These are phyloP conservation scores for Pochonia chlamydosporia DNA, from an alignment of 2,329 filamentous ascomycete genomes.

Conservation along the genomic window DNA sequence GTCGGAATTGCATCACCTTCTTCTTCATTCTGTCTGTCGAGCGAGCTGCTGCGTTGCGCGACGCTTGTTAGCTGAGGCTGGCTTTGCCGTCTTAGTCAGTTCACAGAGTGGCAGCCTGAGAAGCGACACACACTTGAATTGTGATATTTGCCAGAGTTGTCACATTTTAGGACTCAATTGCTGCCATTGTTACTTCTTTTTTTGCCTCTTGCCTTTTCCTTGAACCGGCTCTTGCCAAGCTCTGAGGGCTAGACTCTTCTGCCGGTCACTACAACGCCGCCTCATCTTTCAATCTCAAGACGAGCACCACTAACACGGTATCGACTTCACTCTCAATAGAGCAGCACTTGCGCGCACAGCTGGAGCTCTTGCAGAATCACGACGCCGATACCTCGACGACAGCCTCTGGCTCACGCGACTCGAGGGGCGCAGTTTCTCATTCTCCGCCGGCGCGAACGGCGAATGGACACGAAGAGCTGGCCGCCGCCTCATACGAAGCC, in stretches of 20 bases:
- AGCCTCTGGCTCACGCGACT: constrained; percentile 23
- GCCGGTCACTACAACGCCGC: not conserved
- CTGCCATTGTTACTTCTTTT: not conserved
- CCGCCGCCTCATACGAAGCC: constrained; percentile 27
- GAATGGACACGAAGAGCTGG: constrained; percentile 42
- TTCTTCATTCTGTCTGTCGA: not conserved
- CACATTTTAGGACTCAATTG: not conserved
- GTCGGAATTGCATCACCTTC: constrained; percentile 1
- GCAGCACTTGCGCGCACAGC: constrained; percentile 37
- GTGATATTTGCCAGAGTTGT: not conserved
- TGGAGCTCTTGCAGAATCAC: constrained; percentile 38
- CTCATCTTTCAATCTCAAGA: not conserved
- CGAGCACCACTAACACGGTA: constrained; percentile 16
- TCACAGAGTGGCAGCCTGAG: not conserved
- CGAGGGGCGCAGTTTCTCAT: constrained; percentile 21
- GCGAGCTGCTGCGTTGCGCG: not conserved
- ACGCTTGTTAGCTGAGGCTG: not conserved
- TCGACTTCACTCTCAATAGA: constrained; percentile 19
- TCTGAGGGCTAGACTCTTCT: not conserved
- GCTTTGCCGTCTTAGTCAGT: not conserved
- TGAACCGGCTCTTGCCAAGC: not conserved
- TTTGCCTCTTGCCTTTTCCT: not conserved
- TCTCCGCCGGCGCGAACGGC: constrained; percentile 25
- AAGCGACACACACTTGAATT: not conserved
- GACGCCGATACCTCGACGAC: constrained; percentile 27